A percentile compares a stretch with the other conserved stretches of the same genome.
Conservation (phyloP, 148 eudicot species). For the Vaccinium macrocarpon region DNA sequence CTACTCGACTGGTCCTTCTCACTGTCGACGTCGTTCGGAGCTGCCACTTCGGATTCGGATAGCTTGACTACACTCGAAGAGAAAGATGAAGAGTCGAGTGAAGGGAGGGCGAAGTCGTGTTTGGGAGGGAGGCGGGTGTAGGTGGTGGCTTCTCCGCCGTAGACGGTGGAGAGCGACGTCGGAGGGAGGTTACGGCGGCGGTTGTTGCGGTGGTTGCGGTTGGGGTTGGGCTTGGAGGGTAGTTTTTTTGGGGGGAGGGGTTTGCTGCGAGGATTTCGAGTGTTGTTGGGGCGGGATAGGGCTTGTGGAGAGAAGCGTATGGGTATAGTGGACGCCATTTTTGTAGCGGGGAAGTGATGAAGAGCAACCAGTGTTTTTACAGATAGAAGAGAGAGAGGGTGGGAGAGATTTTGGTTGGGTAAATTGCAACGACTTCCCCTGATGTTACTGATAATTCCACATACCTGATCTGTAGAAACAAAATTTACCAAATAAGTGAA, state of each 20-base stretch:
- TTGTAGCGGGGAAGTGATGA: background rate
- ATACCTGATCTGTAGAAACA: too few relatives aligned
- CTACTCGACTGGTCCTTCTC: conserved; percentile 10
- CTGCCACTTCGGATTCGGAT: conserved; percentile 23
- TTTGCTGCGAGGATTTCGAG: conserved; percentile 16
- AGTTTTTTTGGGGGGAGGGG: conserved; percentile 17
- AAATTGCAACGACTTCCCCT: background rate
- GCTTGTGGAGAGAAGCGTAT: conserved; percentile 34
- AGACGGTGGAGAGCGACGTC: conserved; percentile 17
- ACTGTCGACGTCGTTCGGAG: background rate
- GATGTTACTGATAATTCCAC: background rate
- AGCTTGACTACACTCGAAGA: conserved; percentile 34
- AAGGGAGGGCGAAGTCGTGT: conserved; percentile 32
- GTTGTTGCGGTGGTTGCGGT: conserved; percentile 21
- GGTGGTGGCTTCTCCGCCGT: conserved; percentile 72
- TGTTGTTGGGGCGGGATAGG: conserved; percentile 34
- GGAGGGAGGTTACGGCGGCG: conserved; percentile 8
- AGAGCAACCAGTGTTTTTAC: background rate
- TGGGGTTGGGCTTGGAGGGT: conserved; percentile 24
- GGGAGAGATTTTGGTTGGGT: background rate
- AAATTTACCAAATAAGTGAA: too few relatives aligned
- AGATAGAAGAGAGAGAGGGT: background rate
- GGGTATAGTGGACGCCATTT: conserved; percentile 36
- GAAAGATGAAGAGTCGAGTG: conserved; percentile 14
- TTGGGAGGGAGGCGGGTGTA: conserved; percentile 72